A percentile compares a stretch with the other conserved stretches of the same genome.
These are phyloP conservation scores for Agrostemma githago DNA, from an alignment of 148 eudicot species.

Conservation along the genomic window DNA sequence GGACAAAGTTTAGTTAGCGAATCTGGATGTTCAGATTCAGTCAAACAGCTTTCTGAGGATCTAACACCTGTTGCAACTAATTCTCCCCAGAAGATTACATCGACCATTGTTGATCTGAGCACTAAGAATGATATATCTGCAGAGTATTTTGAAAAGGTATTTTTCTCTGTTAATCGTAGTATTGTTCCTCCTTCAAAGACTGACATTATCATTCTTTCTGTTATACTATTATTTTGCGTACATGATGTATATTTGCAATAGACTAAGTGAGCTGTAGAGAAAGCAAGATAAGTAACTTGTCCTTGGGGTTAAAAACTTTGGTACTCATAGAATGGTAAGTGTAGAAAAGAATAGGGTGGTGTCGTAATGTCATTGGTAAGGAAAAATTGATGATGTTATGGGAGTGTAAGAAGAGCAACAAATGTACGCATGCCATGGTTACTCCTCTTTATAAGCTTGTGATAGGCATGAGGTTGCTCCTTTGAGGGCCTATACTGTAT, in stretches of 20 bases:
- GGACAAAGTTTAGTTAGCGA: slow-evolving; percentile 22
- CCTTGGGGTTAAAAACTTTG: not conserved
- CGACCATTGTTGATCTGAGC: slow-evolving; percentile 25
- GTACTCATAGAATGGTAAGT: not conserved
- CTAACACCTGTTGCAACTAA: slow-evolving; percentile 27
- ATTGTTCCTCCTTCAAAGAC: not conserved
- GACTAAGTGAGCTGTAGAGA: not conserved
- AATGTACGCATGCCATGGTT: too few relatives aligned
- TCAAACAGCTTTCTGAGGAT: slow-evolving; percentile 27
- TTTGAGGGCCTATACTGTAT: not conserved
- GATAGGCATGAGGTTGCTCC: not conserved
- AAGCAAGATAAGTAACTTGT: not conserved
- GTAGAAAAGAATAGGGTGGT: not conserved
- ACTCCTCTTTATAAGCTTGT: not conserved
- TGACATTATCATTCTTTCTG: not conserved
- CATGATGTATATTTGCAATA: not conserved
- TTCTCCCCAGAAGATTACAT: slow-evolving; percentile 25
- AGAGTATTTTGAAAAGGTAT: slow-evolving; percentile 68
- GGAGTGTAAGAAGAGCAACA: not conserved
- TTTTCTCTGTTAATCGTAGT: not conserved
- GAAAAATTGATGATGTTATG: not conserved
- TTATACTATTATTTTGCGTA: not conserved
- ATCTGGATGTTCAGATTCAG: slow-evolving; percentile 21
- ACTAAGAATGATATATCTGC: slow-evolving; percentile 34
- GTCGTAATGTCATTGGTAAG: not conserved